A percentile compares a stretch with the other conserved stretches of the same genome.
phyloP scores from a whole-genome alignment of 2,329 filamentous ascomycete genomes.

The Cladosporium austrohemisphaericum region DNA sequence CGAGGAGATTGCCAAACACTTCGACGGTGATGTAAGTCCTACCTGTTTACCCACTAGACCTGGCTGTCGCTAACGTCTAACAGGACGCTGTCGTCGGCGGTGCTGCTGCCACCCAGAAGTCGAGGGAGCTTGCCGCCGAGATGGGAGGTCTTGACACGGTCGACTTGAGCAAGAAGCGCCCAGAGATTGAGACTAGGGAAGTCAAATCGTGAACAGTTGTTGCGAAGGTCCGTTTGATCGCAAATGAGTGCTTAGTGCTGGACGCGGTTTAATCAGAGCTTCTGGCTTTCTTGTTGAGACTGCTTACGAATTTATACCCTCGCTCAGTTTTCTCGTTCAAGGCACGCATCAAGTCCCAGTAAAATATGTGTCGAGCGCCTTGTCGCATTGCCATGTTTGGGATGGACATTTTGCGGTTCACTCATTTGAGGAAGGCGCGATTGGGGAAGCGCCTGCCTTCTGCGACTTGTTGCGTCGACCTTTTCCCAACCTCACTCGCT shows the following conservation, averaged over 20 bases:
- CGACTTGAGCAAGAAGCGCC: slow-evolving; percentile 21
- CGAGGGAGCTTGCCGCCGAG: slow-evolving; percentile 24
- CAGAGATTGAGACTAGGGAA: slow-evolving; percentile 26
- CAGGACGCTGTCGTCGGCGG: slow-evolving; percentile 39
- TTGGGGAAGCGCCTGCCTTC: background rate
- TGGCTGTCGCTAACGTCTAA: slow-evolving; percentile 20
- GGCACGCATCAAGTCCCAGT: too few species aligned
- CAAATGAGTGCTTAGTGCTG: too few species aligned
- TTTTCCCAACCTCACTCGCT: background rate
- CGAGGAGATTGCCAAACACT: slow-evolving; percentile 45
- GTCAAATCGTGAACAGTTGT: slow-evolving; percentile 8
- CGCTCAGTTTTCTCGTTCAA: too few species aligned
- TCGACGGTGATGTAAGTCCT: slow-evolving; percentile 30
- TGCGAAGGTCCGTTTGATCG: background rate
- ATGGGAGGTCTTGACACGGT: slow-evolving; percentile 25
- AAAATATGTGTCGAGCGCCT: too few species aligned
- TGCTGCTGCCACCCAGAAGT: slow-evolving; percentile 34
- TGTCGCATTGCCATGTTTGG: too few species aligned
- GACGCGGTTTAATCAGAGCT: too few species aligned
- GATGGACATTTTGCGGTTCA: too few species aligned
- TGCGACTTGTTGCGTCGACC: background rate
- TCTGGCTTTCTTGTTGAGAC: too few species aligned
- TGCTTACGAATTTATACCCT: too few species aligned
- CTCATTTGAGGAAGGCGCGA: background rate
- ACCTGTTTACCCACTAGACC: background rate